A percentile compares a stretch with the other conserved stretches of the same genome.
These are phyloP conservation scores for Trichoderma koningiopsis DNA, from an alignment of 2,329 filamentous ascomycete genomes.

Conservation along the genomic window DNA sequence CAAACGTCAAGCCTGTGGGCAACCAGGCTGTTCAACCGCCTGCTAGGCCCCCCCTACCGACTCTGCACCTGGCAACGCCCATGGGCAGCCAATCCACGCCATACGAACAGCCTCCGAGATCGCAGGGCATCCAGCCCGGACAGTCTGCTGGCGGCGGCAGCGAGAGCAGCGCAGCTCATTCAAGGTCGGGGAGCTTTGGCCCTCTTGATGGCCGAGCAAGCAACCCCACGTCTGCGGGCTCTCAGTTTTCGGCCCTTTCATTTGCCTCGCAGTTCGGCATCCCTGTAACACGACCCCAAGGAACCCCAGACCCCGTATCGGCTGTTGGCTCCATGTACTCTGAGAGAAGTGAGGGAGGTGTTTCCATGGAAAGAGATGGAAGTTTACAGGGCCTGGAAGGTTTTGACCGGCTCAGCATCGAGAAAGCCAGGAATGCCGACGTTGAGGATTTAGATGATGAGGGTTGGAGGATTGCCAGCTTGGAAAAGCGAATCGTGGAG, in stretches of 20 bases:
- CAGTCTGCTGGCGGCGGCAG: conserved; percentile 75
- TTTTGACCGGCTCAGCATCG: conserved; percentile 78
- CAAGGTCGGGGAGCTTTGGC: conserved; percentile 81
- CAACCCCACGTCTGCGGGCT: conserved; percentile 84
- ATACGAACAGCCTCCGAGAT: conserved; percentile 63
- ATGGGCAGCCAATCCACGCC: conserved; percentile 77
- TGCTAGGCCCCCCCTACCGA: conserved; percentile 64
- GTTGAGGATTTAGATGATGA: conserved; percentile 95
- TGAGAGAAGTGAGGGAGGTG: conserved; percentile 73
- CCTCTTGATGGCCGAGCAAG: conserved; percentile 73
- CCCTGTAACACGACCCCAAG: conserved; percentile 63
- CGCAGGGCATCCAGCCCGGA: conserved; percentile 57
- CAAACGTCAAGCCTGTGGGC: conserved; percentile 75
- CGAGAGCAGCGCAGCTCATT: conserved; percentile 77
- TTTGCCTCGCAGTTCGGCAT: conserved; percentile 76
- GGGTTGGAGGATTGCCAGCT: conserved; percentile 90
- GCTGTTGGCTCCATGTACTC: conserved; percentile 86
- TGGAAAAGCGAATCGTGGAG: conserved; percentile 84
- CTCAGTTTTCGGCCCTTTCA: conserved; percentile 79
- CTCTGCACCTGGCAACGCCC: conserved; percentile 82
- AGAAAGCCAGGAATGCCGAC: conserved; percentile 81
- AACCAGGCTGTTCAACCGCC: conserved; percentile 45
- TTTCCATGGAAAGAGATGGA: conserved; percentile 78
- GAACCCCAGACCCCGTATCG: conserved; percentile 81
- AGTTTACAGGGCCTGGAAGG: conserved; percentile 76